phyloP scores from a whole-genome alignment of 2,329 filamentous ascomycete species.

The Mariannaea sp. region DNA sequence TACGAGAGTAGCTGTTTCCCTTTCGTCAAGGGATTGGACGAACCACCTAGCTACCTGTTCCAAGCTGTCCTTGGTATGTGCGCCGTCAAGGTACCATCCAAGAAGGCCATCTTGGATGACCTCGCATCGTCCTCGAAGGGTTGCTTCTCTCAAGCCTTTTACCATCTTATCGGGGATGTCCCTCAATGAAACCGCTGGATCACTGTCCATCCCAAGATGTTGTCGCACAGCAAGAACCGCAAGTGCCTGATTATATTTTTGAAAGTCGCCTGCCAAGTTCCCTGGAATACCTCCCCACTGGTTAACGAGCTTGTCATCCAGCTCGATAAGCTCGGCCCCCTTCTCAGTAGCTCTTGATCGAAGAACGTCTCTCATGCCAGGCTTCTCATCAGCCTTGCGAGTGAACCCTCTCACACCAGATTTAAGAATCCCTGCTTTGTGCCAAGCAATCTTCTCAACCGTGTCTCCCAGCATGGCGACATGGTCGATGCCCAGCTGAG shows the following conservation, averaged over 20 bases:
- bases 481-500: constrained; percentile 86
- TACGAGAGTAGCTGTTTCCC: constrained; percentile 61
- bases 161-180: constrained; percentile 54
- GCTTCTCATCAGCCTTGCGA: constrained; percentile 36
- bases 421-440: constrained; percentile 90
- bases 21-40: constrained; percentile 50
- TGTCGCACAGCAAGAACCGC: constrained; percentile 60
- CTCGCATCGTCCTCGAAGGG: constrained; percentile 79
- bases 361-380: constrained; percentile 57
- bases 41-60: constrained; percentile 80
- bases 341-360: constrained; percentile 64
- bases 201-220: constrained; percentile 52
- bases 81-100: constrained; percentile 84
- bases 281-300: constrained; percentile 50
- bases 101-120: constrained; percentile 57
- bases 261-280: constrained; percentile 55
- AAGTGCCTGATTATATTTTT: constrained; percentile 63
- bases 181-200: constrained; percentile 30
- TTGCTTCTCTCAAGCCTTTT: constrained; percentile 67
- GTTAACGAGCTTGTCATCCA: constrained; percentile 46
- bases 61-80: constrained; percentile 85
- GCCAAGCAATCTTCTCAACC: constrained; percentile 83
- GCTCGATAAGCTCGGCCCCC: constrained; percentile 49
- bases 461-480: constrained; percentile 78
- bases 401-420: constrained; percentile 50